A percentile compares a stretch with the other conserved stretches of the same genome.
Conservation (phyloP, 345 rosid genomes). For the Eucalyptus cloeziana region DNA sequence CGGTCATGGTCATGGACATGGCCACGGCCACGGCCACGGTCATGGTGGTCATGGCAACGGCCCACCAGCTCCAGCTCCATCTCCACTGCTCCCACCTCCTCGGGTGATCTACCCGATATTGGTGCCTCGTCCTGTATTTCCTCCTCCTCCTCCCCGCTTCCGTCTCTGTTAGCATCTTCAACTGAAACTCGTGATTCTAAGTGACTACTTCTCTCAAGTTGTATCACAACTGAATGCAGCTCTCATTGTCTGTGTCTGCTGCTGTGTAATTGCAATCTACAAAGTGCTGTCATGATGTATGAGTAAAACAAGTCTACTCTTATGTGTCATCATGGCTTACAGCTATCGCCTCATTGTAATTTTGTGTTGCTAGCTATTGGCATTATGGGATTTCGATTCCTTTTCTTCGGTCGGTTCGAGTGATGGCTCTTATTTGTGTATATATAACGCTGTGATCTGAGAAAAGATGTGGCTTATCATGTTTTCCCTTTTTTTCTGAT, state of each 20-base stretch:
- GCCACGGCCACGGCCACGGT: accelerated
- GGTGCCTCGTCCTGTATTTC: background rate
- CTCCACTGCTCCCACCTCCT: background rate
- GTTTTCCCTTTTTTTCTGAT: background rate
- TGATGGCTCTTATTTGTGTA: background rate
- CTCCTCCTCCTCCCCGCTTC: background rate
- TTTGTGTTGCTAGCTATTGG: background rate
- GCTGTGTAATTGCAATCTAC: background rate
- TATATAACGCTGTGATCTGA: background rate
- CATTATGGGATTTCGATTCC: background rate
- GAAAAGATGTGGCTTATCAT: background rate
- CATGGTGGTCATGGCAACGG: background rate
- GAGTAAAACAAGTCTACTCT: background rate
- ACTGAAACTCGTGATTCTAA: background rate
- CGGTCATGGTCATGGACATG: accelerated
- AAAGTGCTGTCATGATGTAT: background rate
- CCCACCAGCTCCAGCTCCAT: background rate
- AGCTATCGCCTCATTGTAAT: background rate
- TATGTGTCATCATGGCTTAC: background rate
- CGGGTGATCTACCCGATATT: background rate
- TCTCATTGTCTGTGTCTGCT: background rate
- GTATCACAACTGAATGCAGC: background rate
- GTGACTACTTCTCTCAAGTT: background rate
- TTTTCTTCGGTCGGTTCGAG: background rate
- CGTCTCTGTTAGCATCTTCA: background rate